Evolutionary conservation across 106 monocot species (phyloP).

Genomic region (Apostasia shenzhenica): DNA sequence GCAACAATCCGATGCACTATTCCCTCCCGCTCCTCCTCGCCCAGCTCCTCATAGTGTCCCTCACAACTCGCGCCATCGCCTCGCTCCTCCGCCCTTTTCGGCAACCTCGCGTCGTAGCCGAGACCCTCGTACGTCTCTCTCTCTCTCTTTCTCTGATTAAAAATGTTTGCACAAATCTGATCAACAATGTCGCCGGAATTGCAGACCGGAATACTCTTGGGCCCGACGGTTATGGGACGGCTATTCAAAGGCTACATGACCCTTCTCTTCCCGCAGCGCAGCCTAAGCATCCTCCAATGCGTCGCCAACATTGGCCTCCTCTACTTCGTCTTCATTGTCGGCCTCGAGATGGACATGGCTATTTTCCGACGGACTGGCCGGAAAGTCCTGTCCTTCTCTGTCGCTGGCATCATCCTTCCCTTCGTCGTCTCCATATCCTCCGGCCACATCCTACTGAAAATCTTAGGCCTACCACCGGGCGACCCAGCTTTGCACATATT

Average conservation of each 20-base stretch:
- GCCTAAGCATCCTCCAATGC: constrained; percentile 22
- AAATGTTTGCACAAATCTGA: background rate
- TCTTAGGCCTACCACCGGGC: background rate
- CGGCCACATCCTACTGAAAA: background rate
- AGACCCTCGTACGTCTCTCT: constrained; percentile 42
- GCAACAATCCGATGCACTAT: constrained; percentile 25
- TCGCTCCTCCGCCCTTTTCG: constrained; percentile 38
- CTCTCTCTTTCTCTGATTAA: background rate
- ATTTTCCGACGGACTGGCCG: constrained; percentile 19
- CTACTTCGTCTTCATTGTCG: constrained; percentile 43
- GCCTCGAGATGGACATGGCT: constrained; percentile 45
- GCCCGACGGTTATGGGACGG: constrained; percentile 32
- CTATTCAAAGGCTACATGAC: constrained; percentile 8
- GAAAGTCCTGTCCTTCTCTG: constrained; percentile 29
- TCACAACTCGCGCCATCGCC: constrained; percentile 25
- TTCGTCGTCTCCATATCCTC: constrained; percentile 1
- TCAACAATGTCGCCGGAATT: background rate
- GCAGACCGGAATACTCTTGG: constrained; percentile 54
- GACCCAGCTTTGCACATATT: constrained; percentile 11
- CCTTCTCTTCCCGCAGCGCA: constrained; percentile 29
- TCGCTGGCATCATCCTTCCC: constrained; percentile 17
- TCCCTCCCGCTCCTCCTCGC: constrained; percentile 41
- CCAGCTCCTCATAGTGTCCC: constrained; percentile 41
- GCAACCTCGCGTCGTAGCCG: constrained; percentile 53
- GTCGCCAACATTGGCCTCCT: constrained; percentile 28